Evolutionary conservation across 2,329 filamentous ascomycete species (phyloP), one percentile per base, ranked within the genome.

Genomic region (Colletotrichum tofieldiae): DNA sequence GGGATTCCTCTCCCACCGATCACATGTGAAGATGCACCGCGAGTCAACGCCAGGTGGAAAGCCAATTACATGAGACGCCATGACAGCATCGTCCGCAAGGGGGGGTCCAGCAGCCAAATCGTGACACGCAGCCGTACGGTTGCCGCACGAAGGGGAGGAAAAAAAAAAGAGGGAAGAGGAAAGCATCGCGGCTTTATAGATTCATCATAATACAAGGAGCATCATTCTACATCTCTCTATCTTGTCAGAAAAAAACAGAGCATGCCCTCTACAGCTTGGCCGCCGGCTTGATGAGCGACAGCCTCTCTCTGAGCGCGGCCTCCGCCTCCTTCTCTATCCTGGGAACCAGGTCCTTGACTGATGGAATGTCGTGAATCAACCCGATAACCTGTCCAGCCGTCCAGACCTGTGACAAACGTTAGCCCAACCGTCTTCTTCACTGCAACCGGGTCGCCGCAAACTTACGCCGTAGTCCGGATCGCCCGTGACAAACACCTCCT

Each of bases 311-410:
- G 74, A 95, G 84, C 5, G 92, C 86, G 69, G 89, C 86, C 79
- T 93, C 88, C 0, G 93, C 93, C 81, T 96, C 94, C 80, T 86
- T 91, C 85, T 95, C 93, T 77, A 96, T 95, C 69, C 94, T 89
- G 76, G 86, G 86, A 12, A 95, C 84, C 35, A 96, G 84, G 1
- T 84, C 91, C 58, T 88, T 88, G 78, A 94, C 96, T 0, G 92
- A 94, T 11, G 93, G 93, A 66, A 95, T 93, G 77, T 96, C 94
- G 77, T 96, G 91, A 74, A 96, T 96, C 67, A 96, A 81, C 7
- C 94, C 94, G 75, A 99, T 98, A 76, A 98, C 96, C 81, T 98
- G 96, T 14, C 96, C 96, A 11, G 96, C 95, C 26, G 96, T 98
- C 96, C 96, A 99, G 49, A 98, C 93, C 93, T 96, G 77, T 68